Percentiles rank a stretch among this genome's conserved stretches.
These are phyloP conservation scores for Boletus rubescentipes DNA, from an alignment of 768 basidiomycete species.

Conservation along the genomic window DNA sequence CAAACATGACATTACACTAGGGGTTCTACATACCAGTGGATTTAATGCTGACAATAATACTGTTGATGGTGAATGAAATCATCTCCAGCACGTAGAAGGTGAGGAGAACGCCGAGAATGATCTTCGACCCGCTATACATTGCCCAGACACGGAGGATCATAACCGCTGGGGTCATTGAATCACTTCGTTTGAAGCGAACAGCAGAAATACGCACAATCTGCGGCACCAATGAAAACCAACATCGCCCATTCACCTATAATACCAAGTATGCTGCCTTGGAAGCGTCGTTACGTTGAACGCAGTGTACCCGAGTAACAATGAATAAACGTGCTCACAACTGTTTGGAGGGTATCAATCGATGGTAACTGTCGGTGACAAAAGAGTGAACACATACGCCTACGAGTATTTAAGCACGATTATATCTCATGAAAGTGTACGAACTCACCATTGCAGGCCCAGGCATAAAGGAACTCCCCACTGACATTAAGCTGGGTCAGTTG, in stretches of 20 bases:
- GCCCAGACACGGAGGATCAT: slow-evolving; percentile 15
- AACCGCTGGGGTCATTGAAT: not conserved
- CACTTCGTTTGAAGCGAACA: not conserved
- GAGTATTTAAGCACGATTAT: not conserved
- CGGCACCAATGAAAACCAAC: not conserved
- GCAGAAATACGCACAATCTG: slow-evolving; percentile 3
- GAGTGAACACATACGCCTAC: slow-evolving; percentile 8
- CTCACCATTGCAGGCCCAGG: slow-evolving; percentile 9
- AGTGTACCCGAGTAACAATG: not conserved
- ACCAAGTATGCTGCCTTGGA: slow-evolving; percentile 2
- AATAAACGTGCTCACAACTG: slow-evolving; percentile 11
- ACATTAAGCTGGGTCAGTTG: not conserved
- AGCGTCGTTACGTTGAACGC: not conserved
- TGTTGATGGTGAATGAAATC: not conserved
- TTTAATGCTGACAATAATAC: not conserved
- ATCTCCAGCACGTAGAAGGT: not conserved
- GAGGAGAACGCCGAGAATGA: slow-evolving; percentile 8
- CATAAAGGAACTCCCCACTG: slow-evolving; percentile 12
- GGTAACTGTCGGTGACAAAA: not conserved
- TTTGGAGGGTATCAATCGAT: not conserved
- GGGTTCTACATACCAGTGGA: not conserved
- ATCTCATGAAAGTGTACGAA: not conserved
- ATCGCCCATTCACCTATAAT: not conserved
- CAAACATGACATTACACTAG: not conserved
- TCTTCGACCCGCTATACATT: slow-evolving; percentile 6